These are phyloP conservation scores for Xylaria scruposa DNA, from an alignment of 495 filamentous ascomycete species.

Conservation along the genomic window DNA sequence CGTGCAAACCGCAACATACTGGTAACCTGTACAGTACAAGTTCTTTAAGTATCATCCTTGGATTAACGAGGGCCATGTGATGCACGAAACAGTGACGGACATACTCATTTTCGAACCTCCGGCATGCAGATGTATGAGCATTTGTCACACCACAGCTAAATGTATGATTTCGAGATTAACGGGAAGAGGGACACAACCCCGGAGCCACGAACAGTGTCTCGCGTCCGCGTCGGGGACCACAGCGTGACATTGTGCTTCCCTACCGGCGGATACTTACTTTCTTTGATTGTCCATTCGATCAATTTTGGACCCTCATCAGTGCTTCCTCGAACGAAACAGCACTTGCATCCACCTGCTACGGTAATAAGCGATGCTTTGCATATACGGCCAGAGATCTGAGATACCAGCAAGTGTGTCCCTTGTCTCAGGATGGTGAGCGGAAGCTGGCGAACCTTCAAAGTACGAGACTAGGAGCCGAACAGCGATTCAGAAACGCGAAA, in stretches of 20 bases:
- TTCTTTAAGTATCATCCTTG: neutral
- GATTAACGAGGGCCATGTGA: constrained; percentile 4
- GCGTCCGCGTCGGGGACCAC: constrained; percentile 11
- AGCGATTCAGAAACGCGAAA: constrained; percentile 21
- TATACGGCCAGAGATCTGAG: neutral
- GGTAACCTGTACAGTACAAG: neutral
- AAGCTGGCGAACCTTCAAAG: constrained; percentile 11
- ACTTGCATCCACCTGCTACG: neutral
- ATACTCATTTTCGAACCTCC: constrained; percentile 4
- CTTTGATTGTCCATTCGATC: neutral
- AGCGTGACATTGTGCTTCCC: constrained; percentile 10
- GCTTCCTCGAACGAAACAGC: constrained; percentile 3
- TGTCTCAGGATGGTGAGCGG: neutral
- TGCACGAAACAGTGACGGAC: constrained; percentile 5
- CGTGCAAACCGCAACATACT: neutral
- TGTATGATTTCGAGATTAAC: constrained; percentile 10
- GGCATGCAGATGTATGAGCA: neutral
- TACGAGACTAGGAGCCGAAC: neutral
- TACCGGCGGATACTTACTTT: neutral
- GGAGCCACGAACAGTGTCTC: constrained; percentile 14
- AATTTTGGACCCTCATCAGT: neutral
- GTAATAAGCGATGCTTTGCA: constrained; percentile 4
- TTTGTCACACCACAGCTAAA: constrained; percentile 18
- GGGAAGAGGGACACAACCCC: neutral
- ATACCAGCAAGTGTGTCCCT: neutral